Percentiles rank a stretch among this genome's conserved stretches.
These are phyloP conservation scores for Raphanus hybrid DNA, from an alignment of 441 rosid species.

Conservation along the genomic window DNA sequence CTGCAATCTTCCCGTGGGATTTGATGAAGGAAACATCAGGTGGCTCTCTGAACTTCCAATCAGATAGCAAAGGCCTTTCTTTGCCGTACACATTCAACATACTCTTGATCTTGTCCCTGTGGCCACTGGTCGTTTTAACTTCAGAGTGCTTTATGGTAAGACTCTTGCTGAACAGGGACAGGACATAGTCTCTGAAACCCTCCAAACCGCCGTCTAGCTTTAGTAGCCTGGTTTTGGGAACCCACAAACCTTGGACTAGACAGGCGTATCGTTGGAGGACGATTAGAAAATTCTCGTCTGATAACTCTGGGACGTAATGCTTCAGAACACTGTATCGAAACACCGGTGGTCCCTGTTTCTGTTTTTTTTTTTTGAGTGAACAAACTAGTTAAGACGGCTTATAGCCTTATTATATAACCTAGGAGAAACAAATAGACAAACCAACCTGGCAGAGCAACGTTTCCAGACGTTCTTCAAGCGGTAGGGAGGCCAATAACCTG, in stretches of 20 bases:
- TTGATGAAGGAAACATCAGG: constrained; percentile 62
- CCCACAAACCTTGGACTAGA: constrained; percentile 92
- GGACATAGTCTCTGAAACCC: constrained; percentile 65
- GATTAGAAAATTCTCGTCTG: constrained; percentile 57
- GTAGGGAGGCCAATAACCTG: constrained; percentile 72
- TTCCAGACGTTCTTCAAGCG: constrained; percentile 73
- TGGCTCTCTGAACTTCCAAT: constrained; percentile 80
- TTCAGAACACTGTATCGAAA: constrained; percentile 65
- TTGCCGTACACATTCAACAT: constrained; percentile 55
- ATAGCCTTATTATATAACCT: background rate
- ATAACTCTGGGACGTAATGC: constrained; percentile 62
- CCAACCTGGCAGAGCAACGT: constrained; percentile 79
- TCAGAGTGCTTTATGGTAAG: constrained; percentile 46
- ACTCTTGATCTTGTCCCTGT: constrained; percentile 42
- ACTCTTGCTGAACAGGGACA: constrained; percentile 62
- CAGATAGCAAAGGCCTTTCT: constrained; percentile 61
- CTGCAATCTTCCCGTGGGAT: constrained; percentile 56
- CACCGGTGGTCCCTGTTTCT: constrained; percentile 58
- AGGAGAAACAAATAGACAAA: too few species aligned
- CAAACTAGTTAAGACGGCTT: too few species aligned
- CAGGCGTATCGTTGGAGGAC: constrained; percentile 61
- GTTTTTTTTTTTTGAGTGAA: constrained; percentile 21
- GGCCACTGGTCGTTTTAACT: constrained; percentile 38
- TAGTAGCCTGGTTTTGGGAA: constrained; percentile 57
- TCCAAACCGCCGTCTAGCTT: constrained; percentile 17